Evolutionary conservation across 306 rosid species (phyloP).

Genomic region (Crotalaria pallida): DNA sequence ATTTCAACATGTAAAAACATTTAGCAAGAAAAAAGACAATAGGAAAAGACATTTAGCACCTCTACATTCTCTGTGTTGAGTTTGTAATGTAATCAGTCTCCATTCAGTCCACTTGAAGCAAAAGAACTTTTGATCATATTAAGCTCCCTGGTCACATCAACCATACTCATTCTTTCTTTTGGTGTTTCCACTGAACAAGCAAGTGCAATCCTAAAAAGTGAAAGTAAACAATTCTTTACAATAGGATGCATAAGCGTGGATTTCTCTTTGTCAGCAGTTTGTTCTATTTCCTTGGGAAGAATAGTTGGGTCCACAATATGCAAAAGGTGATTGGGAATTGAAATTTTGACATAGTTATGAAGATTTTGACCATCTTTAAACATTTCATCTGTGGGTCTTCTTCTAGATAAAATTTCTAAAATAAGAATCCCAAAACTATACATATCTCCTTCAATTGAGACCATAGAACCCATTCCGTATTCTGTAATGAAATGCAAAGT

Average conservation of each 20-base stretch:
- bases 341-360: not conserved
- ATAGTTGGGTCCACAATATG: not conserved
- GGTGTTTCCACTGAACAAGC: slow-evolving; percentile 9
- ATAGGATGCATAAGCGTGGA: not conserved
- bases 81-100: not conserved
- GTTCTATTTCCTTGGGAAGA: not conserved
- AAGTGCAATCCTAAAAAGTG: slow-evolving; percentile 4
- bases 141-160: slow-evolving; percentile 11
- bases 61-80: not conserved
- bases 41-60: not conserved
- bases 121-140: not conserved
- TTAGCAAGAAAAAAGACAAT: no score
- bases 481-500: not conserved
- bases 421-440: slow-evolving; percentile 25
- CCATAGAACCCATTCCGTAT: slow-evolving; percentile 10
- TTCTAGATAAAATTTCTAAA: slow-evolving; percentile 20
- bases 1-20: not conserved
- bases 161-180: slow-evolving; percentile 13
- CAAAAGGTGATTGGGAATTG: not conserved
- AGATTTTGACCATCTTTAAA: slow-evolving; percentile 1
- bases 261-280: not conserved
- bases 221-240: not conserved
- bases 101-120: not conserved
- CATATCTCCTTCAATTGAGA: not conserved
- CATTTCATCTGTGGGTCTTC: not conserved